phyloP scores from a whole-genome alignment of 768 basidiomycete genomes.

The Psilocybe cubensis region DNA sequence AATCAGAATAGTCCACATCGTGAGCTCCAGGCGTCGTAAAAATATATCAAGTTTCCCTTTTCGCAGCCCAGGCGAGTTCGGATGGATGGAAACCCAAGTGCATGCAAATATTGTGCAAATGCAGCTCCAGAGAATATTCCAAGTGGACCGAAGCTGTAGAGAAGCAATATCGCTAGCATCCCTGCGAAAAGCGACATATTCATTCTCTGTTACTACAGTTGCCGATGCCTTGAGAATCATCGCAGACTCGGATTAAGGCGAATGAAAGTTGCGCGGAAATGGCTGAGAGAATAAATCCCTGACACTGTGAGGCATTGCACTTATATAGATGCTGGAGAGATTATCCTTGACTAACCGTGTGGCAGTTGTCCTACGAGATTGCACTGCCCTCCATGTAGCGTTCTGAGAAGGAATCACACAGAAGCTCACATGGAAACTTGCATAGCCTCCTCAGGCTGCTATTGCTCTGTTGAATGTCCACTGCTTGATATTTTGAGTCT shows the following conservation, averaged over 20 bases:
- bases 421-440: too few species aligned
- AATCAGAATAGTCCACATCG: slow-evolving; percentile 3
- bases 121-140: slow-evolving; percentile 10
- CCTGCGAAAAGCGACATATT: background rate
- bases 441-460: too few species aligned
- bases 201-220: background rate
- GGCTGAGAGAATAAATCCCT: too few species aligned
- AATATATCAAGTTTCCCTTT: background rate
- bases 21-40: slow-evolving; percentile 2
- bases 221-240: background rate
- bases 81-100: slow-evolving; percentile 11
- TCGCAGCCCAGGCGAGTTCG: background rate
- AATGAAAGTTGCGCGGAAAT: too few species aligned
- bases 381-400: too few species aligned
- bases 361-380: too few species aligned
- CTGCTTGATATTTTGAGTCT: too few species aligned
- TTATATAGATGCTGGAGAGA: too few species aligned
- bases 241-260: background rate
- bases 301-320: too few species aligned
- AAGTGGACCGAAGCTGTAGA: slow-evolving; percentile 3
- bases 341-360: too few species aligned
- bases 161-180: background rate
- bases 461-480: too few species aligned
- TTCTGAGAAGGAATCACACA: too few species aligned
- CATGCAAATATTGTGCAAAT: slow-evolving; percentile 7